Evolutionary conservation across 2,329 filamentous ascomycete genomes (phyloP).

Genomic region (Apiospora aurea): DNA sequence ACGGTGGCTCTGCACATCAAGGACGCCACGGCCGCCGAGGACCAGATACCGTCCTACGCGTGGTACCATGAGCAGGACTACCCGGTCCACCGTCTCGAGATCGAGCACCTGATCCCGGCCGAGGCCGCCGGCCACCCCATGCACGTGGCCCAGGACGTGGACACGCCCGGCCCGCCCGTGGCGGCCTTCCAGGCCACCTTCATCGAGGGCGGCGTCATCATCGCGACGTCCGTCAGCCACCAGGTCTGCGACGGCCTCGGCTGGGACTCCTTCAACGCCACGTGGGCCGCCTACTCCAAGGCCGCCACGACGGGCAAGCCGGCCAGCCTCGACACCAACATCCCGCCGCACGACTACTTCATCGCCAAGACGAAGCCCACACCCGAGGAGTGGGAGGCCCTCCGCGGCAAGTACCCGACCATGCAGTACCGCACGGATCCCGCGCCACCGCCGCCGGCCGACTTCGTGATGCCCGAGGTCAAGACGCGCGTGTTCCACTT

Average conservation of each 20-base stretch:
- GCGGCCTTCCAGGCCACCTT: slow-evolving; percentile 23
- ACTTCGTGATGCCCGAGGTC: slow-evolving; percentile 20
- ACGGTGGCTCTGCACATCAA: neutral
- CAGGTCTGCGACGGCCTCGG: slow-evolving; percentile 23
- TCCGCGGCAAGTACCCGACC: slow-evolving; percentile 17
- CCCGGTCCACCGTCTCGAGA: neutral
- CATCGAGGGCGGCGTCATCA: slow-evolving; percentile 21
- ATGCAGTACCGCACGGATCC: slow-evolving; percentile 13
- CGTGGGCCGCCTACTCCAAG: slow-evolving; percentile 23
- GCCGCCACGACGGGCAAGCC: neutral
- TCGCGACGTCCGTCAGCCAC: slow-evolving; percentile 10
- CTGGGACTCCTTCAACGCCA: slow-evolving; percentile 4
- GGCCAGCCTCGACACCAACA: neutral
- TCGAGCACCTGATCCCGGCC: slow-evolving; percentile 4
- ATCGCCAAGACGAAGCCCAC: neutral
- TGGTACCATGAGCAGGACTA: neutral
- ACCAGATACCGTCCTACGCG: neutral
- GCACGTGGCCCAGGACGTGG: slow-evolving; percentile 11
- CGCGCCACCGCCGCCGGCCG: slow-evolving; percentile 5
- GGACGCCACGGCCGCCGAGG: neutral
- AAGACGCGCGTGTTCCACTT: slow-evolving; percentile 24
- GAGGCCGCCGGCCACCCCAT: slow-evolving; percentile 15
- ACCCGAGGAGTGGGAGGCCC: neutral
- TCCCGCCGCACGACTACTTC: slow-evolving; percentile 10
- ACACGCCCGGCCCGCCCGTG: slow-evolving; percentile 10